Evolutionary conservation across 148 eudicot genomes (phyloP).

Genomic region (Cornus kousa): DNA sequence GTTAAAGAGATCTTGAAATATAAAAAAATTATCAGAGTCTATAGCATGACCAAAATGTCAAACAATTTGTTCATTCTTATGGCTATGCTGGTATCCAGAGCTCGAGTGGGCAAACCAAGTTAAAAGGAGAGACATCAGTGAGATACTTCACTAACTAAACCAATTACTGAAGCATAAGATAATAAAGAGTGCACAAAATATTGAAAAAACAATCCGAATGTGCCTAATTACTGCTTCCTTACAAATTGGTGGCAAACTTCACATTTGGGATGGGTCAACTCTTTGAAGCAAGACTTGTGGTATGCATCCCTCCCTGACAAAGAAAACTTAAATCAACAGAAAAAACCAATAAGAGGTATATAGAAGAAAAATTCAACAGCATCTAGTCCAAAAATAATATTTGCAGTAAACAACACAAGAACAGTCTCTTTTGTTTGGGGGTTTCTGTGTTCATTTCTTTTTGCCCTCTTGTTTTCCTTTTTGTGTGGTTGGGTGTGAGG

Average conservation of each 20-base stretch:
- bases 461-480: too few species aligned
- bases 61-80: too few species aligned
- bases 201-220: not conserved
- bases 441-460: too few species aligned
- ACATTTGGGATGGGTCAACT: slow-evolving; percentile 88
- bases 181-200: not conserved
- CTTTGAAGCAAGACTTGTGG: slow-evolving; percentile 87
- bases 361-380: slow-evolving; percentile 6
- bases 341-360: slow-evolving; percentile 44
- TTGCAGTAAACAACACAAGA: not conserved
- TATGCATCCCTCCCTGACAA: slow-evolving; percentile 90
- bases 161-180: not conserved
- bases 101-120: too few species aligned
- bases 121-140: not conserved
- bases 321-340: slow-evolving; percentile 88
- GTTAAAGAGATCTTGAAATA: too few species aligned
- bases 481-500: not conserved
- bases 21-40: too few species aligned
- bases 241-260: slow-evolving; percentile 95
- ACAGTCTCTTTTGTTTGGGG: not conserved
- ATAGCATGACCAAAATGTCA: too few species aligned
- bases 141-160: not conserved
- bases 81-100: too few species aligned
- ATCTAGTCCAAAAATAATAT: not conserved
- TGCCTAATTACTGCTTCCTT: slow-evolving; percentile 29